Percentiles rank a stretch among this genome's conserved stretches.
These are phyloP conservation scores for Metarhizium robertsii DNA, from an alignment of 2,329 filamentous ascomycete species.

Conservation along the genomic window DNA sequence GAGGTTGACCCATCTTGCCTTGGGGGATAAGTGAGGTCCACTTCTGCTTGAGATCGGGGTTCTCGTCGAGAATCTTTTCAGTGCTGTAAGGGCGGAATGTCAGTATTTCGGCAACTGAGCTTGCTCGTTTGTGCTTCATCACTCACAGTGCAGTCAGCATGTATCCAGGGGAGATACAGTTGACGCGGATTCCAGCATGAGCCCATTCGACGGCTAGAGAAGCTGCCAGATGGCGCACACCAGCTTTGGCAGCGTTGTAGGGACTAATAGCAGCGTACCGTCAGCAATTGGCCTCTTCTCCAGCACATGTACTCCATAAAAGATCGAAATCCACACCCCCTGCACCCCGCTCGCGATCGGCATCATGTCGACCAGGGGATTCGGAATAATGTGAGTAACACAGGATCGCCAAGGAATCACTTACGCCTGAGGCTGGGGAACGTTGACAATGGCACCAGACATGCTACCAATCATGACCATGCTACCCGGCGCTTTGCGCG, in stretches of 20 bases:
- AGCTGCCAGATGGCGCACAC: constrained; percentile 76
- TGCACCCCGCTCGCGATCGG: background rate
- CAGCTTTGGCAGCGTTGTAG: constrained; percentile 90
- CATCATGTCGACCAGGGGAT: background rate
- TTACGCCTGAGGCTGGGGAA: constrained; percentile 80
- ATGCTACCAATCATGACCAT: constrained; percentile 96
- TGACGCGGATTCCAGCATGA: constrained; percentile 76
- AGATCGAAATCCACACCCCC: background rate
- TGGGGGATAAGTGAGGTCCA: constrained; percentile 90
- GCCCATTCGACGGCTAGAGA: constrained; percentile 95
- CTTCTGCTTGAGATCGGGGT: constrained; percentile 78
- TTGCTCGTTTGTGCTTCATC: background rate
- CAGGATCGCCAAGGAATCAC: constrained; percentile 12
- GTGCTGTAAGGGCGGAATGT: constrained; percentile 44
- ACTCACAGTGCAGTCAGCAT: constrained; percentile 89
- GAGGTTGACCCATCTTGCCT: constrained; percentile 85
- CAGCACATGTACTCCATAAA: background rate
- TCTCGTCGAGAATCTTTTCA: constrained; percentile 88
- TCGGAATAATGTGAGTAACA: background rate
- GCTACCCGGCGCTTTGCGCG: constrained; percentile 66
- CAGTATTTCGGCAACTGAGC: background rate
- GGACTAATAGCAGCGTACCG: constrained; percentile 36
- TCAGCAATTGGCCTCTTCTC: background rate
- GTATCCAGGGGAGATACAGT: constrained; percentile 91
- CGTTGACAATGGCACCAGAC: constrained; percentile 88